Conservation (phyloP, 2,329 filamentous ascomycete genomes). For the Phoma sp. region DNA sequence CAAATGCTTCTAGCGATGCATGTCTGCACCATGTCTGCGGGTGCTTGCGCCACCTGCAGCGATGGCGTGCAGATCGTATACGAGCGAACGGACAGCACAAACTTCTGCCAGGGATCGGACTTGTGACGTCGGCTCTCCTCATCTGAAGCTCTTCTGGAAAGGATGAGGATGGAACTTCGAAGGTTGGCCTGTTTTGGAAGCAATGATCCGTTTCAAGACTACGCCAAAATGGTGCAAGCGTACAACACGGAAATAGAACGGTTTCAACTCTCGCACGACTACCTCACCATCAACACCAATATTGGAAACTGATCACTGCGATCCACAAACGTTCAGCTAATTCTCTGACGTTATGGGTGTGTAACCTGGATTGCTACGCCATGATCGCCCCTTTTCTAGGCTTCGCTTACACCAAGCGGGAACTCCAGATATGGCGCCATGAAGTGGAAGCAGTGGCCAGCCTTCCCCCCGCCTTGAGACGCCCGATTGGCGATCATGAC, state of each 20-base stretch:
- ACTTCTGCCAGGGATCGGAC: slow-evolving; percentile 1
- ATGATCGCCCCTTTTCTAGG: not conserved
- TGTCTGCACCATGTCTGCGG: not conserved
- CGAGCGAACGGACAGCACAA: not conserved
- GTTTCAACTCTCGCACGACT: slow-evolving; percentile 17
- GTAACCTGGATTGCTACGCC: not conserved
- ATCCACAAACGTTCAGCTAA: not conserved
- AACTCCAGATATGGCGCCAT: too few relatives aligned
- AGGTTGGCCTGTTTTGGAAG: slow-evolving; percentile 4
- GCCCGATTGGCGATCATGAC: not conserved
- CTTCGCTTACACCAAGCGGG: too few relatives aligned
- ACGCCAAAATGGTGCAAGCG: slow-evolving; percentile 6
- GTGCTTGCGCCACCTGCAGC: not conserved
- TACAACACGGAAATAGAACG: slow-evolving; percentile 28
- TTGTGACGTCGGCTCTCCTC: slow-evolving; percentile 36
- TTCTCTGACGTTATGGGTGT: not conserved
- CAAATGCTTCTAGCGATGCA: too few relatives aligned
- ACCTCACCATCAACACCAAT: slow-evolving; percentile 18
- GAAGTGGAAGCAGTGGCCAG: not conserved
- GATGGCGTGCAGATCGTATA: slow-evolving; percentile 1
- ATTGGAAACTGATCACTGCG: slow-evolving; percentile 6
- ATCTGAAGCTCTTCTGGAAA: slow-evolving; percentile 11
- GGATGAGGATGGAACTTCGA: slow-evolving; percentile 7
- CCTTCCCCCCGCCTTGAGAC: not conserved
- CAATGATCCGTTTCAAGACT: slow-evolving; percentile 18